phyloP scores from a whole-genome alignment of 2,329 filamentous ascomycete genomes.

The Camillea tinctor region DNA sequence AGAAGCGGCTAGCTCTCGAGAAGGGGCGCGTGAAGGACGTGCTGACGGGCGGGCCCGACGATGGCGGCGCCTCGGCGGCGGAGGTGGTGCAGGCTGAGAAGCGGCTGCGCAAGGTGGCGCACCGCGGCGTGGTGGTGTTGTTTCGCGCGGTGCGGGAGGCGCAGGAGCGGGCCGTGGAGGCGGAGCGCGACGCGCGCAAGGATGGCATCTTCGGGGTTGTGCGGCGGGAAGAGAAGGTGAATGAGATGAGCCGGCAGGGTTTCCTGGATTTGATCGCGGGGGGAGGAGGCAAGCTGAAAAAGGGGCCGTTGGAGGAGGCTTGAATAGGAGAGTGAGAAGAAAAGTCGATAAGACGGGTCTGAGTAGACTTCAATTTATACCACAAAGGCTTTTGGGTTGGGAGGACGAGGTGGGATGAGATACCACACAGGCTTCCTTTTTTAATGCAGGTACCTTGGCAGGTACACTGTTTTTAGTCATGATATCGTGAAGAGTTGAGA shows the following conservation, averaged over 20 bases:
- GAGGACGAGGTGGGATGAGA: slow-evolving; percentile 11
- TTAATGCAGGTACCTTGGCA: too few species aligned
- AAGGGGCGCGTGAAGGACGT: slow-evolving; percentile 89
- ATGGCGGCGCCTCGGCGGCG: slow-evolving; percentile 49
- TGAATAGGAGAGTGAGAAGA: slow-evolving; percentile 28
- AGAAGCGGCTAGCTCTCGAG: slow-evolving; percentile 76
- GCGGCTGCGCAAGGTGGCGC: slow-evolving; percentile 79
- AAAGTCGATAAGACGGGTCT: too few species aligned
- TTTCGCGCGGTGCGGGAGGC: slow-evolving; percentile 95
- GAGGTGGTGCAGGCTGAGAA: slow-evolving; percentile 71
- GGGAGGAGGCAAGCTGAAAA: slow-evolving; percentile 59
- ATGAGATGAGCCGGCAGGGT: slow-evolving; percentile 95
- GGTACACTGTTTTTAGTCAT: slow-evolving; percentile 3
- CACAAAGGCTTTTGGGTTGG: neutral
- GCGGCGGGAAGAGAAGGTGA: slow-evolving; percentile 81
- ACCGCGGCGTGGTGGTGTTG: slow-evolving; percentile 90
- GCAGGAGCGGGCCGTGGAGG: slow-evolving; percentile 82
- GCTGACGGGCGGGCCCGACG: slow-evolving; percentile 57
- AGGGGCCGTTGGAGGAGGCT: slow-evolving; percentile 58
- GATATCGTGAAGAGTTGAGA: slow-evolving; percentile 26
- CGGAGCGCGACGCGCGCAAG: slow-evolving; percentile 66
- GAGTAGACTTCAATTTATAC: neutral
- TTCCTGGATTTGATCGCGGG: slow-evolving; percentile 87
- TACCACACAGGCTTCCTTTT: slow-evolving; percentile 9
- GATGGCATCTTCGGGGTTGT: slow-evolving; percentile 76